Evolutionary conservation across 495 filamentous ascomycete species (phyloP).

Genomic region (Neurospora discreta): DNA sequence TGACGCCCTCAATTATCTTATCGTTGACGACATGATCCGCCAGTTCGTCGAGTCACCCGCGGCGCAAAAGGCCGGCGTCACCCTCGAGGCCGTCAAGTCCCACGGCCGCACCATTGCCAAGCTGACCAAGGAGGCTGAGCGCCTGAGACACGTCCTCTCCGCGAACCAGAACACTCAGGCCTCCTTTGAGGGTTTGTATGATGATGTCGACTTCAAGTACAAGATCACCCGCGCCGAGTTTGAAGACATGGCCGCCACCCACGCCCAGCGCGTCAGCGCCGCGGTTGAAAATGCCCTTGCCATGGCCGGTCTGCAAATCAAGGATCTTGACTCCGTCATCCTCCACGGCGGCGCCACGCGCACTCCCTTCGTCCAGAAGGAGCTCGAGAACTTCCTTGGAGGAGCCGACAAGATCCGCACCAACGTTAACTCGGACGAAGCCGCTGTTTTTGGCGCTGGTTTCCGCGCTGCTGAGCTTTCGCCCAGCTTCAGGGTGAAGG

Average conservation of each 20-base stretch:
- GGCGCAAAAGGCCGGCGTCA: constrained; percentile 55
- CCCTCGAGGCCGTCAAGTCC: constrained; percentile 45
- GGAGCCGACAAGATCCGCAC: constrained; percentile 68
- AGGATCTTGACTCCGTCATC: constrained; percentile 81
- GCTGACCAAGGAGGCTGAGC: constrained; percentile 84
- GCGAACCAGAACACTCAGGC: constrained; percentile 76
- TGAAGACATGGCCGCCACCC: constrained; percentile 63
- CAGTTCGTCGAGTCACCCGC: constrained; percentile 62
- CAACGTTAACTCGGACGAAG: constrained; percentile 95
- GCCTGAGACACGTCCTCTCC: constrained; percentile 78
- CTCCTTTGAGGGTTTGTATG: constrained; percentile 78
- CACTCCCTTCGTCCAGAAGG: constrained; percentile 88
- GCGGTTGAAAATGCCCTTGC: constrained; percentile 67
- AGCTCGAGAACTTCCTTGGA: constrained; percentile 67
- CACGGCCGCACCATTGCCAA: constrained; percentile 82
- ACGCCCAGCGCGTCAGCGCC: constrained; percentile 53
- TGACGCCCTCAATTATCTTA: constrained; percentile 75
- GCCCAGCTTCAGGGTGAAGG: constrained; percentile 93
- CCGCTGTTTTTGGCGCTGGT: constrained; percentile 91
- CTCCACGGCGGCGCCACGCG: constrained; percentile 84
- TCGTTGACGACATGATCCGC: constrained; percentile 76
- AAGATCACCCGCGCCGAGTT: constrained; percentile 75
- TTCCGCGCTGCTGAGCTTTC: constrained; percentile 88
- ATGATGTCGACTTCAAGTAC: constrained; percentile 87
- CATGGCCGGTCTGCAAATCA: constrained; percentile 57